Conservation (phyloP, 108 stramenopile genomes). For the Tribonema minus region DNA sequence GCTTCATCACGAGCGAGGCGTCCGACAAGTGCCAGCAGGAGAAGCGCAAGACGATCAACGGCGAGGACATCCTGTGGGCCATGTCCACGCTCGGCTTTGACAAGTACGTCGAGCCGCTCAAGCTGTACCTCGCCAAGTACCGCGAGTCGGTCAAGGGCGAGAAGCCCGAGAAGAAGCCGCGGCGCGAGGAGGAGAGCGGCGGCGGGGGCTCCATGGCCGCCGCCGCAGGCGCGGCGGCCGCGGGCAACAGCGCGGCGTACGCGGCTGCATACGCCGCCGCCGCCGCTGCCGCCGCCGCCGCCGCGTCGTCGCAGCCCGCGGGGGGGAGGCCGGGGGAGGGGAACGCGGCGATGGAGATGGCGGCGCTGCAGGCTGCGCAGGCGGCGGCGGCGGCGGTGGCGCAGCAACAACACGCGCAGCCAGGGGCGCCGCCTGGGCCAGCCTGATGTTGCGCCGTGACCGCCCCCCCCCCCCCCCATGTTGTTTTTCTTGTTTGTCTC, state of each 20-base stretch:
- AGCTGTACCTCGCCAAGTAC: constrained; percentile 86
- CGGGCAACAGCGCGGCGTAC: not conserved
- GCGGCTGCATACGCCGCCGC: too few species aligned
- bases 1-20: constrained; percentile 97
- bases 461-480: too few species aligned
- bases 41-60: constrained; percentile 99
- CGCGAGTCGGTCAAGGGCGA: constrained; percentile 36
- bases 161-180: constrained; percentile 36
- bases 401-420: too few species aligned
- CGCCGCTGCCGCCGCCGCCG: too few species aligned
- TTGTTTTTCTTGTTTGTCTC: too few species aligned
- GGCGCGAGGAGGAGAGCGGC: constrained; percentile 19
- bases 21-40: constrained; percentile 95
- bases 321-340: too few species aligned
- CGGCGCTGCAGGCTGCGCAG: too few species aligned
- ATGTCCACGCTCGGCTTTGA: constrained; percentile 98
- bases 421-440: too few species aligned
- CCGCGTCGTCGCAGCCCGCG: too few species aligned
- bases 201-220: not conserved
- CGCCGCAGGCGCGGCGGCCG: not conserved
- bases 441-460: too few species aligned
- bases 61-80: constrained; percentile 97
- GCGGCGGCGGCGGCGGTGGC: too few species aligned
- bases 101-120: constrained; percentile 95
- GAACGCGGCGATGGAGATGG: too few species aligned